These are phyloP conservation scores for Sugiyamaella mastotermitis DNA, from an alignment of 805 yeast genomes.

Conservation along the genomic window DNA sequence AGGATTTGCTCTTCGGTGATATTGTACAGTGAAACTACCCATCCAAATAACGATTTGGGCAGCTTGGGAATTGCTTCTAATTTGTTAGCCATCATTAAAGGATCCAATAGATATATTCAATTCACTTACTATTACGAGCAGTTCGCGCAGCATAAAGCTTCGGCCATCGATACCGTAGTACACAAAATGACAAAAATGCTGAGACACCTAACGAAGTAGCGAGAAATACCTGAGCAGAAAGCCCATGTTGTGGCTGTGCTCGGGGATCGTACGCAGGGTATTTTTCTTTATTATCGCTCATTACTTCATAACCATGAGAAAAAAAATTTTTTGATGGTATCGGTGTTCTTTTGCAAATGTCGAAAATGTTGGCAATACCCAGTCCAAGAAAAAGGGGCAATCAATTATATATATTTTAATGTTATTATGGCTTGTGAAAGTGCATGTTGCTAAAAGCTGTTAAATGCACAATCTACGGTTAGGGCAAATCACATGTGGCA, in stretches of 20 bases:
- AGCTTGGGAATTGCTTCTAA: conserved; percentile 45
- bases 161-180: conserved; percentile 69
- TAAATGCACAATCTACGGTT: no score
- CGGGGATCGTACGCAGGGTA: conserved; percentile 14
- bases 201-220: conserved; percentile 62
- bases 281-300: conserved; percentile 12
- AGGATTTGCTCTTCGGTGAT: conserved; percentile 72
- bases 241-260: conserved; percentile 43
- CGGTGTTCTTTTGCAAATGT: not conserved
- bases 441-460: no score
- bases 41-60: conserved; percentile 63
- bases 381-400: not conserved
- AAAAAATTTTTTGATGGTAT: not conserved
- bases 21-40: conserved; percentile 64
- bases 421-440: conserved; percentile 3
- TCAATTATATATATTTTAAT: not conserved
- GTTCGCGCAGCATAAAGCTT: conserved; percentile 79
- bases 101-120: no score
- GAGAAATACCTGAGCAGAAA: conserved; percentile 68
- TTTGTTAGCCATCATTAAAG: no score
- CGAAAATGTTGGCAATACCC: not conserved
- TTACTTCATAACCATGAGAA: not conserved
- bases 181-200: conserved; percentile 64
- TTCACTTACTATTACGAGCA: conserved; percentile 43
- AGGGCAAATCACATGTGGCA: no score